Evolutionary conservation across 768 basidiomycete genomes (phyloP).

Genomic region (Dentipellis fragilis): DNA sequence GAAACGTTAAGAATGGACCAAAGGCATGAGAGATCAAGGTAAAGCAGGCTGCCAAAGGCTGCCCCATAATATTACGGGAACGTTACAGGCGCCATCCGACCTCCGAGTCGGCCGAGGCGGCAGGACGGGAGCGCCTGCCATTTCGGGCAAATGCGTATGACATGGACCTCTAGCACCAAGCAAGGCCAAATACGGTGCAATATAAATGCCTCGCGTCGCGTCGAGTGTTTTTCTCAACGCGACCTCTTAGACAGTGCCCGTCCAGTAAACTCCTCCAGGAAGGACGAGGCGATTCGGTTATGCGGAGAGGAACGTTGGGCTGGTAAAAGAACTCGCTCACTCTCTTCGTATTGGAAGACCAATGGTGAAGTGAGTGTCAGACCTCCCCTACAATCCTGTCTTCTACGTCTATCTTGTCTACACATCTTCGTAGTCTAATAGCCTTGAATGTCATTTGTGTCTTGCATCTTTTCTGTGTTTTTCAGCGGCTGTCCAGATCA

Average conservation of each 20-base stretch:
- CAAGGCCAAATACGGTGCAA: slow-evolving; percentile 5
- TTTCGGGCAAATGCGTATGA: too few species aligned
- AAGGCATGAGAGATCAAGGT: too few species aligned
- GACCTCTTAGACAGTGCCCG: slow-evolving; percentile 70
- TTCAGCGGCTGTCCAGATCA: too few species aligned
- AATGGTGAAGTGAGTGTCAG: slow-evolving; percentile 47
- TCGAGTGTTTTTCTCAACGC: slow-evolving; percentile 26
- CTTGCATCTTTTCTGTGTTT: too few species aligned
- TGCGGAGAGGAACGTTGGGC: slow-evolving; percentile 49
- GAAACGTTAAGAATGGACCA: too few species aligned
- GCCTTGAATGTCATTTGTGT: too few species aligned
- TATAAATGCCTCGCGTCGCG: not conserved
- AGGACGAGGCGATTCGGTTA: slow-evolving; percentile 59
- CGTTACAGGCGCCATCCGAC: not conserved
- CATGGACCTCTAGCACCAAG: not conserved
- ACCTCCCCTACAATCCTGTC: slow-evolving; percentile 46
- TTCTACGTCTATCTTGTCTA: not conserved
- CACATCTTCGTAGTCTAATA: not conserved
- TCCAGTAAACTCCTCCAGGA: slow-evolving; percentile 28
- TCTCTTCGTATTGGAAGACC: slow-evolving; percentile 9
- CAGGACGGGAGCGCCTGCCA: too few species aligned
- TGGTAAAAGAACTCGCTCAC: slow-evolving; percentile 55
- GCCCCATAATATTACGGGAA: not conserved
- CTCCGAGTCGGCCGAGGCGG: not conserved
- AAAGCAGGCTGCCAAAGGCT: not conserved